These are phyloP conservation scores for Pythium guiyangense DNA, from an alignment of 352 stramenopile species.

Conservation along the genomic window DNA sequence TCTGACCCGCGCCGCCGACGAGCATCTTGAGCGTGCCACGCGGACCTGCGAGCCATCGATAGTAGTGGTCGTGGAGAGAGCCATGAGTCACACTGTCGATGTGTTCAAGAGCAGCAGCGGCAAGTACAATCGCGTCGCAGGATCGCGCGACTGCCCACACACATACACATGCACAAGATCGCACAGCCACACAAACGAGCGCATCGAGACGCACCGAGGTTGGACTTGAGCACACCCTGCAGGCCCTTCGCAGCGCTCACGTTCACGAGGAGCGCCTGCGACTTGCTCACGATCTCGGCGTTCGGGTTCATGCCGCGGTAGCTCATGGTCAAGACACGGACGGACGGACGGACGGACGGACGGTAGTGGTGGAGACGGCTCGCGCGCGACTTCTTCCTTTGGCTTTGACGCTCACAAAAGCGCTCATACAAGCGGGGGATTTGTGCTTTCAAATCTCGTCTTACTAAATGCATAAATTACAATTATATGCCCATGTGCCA, in stretches of 20 bases:
- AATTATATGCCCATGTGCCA: too few relatives aligned
- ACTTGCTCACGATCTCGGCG: constrained; percentile 96
- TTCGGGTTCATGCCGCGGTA: constrained; percentile 91
- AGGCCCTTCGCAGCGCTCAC: constrained; percentile 96
- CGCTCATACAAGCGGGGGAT: too few relatives aligned
- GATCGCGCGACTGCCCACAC: not conserved
- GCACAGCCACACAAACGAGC: not conserved
- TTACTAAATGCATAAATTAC: too few relatives aligned
- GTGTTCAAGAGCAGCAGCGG: too few relatives aligned
- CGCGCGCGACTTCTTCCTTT: too few relatives aligned
- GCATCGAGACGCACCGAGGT: constrained; percentile 58
- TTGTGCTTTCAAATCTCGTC: too few relatives aligned
- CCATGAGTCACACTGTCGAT: not conserved
- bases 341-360: too few relatives aligned
- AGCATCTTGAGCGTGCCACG: constrained; percentile 99
- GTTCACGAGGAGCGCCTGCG: constrained; percentile 96
- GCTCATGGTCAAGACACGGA: constrained; percentile 36
- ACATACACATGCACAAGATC: not conserved
- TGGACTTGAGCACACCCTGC: constrained; percentile 93
- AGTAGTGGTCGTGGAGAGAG: not conserved
- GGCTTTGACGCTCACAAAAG: too few relatives aligned
- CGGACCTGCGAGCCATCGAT: constrained; percentile 52
- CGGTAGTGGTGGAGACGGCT: too few relatives aligned
- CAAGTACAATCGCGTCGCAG: not conserved
- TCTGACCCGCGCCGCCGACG: constrained; percentile 97